phyloP scores from a whole-genome alignment of 768 basidiomycete genomes.

The Trametes maxima region DNA sequence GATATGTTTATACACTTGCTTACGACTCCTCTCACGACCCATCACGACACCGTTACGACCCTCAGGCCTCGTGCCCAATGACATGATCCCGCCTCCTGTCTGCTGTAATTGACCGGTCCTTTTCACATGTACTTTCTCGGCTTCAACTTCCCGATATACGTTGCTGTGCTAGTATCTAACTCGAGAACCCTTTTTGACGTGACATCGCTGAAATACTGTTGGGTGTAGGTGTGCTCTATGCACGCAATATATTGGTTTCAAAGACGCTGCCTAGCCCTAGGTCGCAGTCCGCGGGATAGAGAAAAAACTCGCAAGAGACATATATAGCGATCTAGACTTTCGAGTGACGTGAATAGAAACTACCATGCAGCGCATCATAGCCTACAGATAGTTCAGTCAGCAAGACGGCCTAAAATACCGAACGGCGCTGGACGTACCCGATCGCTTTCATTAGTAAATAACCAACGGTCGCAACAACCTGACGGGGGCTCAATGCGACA shows the following conservation, averaged over 20 bases:
- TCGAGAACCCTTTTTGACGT: background rate
- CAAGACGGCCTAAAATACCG: background rate
- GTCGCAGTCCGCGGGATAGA: background rate
- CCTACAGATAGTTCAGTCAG: background rate
- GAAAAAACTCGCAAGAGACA: background rate
- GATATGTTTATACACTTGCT: slow-evolving; percentile 14
- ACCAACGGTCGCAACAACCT: slow-evolving; percentile 88
- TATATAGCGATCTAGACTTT: background rate
- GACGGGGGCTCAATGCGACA: slow-evolving; percentile 3
- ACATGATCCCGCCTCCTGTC: background rate
- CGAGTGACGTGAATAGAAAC: background rate
- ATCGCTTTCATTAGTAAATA: slow-evolving; percentile 73
- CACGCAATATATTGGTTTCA: background rate
- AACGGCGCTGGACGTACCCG: slow-evolving; percentile 53
- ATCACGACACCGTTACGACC: slow-evolving; percentile 6
- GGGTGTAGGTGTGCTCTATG: background rate
- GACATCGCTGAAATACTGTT: background rate
- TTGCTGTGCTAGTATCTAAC: background rate
- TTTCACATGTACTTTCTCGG: background rate
- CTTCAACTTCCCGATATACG: background rate
- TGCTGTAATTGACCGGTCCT: background rate
- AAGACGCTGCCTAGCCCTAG: background rate
- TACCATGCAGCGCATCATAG: background rate
- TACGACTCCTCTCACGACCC: slow-evolving; percentile 17
- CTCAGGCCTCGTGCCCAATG: background rate